Percentiles rank a stretch among this genome's conserved stretches.
These are phyloP conservation scores for Pythium sp. DNA, from an alignment of 352 stramenopile species.

Conservation along the genomic window DNA sequence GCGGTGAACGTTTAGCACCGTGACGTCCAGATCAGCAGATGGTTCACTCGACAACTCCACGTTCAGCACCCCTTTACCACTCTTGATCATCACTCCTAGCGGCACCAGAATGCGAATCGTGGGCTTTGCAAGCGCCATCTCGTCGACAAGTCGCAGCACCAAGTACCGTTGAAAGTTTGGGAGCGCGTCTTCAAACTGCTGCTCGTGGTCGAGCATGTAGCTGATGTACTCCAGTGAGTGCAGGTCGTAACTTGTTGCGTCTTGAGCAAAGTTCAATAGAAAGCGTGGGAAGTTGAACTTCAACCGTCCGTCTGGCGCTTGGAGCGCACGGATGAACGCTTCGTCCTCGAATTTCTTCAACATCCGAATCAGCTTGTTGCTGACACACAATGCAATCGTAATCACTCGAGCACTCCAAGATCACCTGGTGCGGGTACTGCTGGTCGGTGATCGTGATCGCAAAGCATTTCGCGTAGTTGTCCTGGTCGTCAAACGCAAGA, in stretches of 20 bases:
- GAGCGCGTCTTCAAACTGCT: constrained; percentile 41
- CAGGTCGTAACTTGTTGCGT: constrained; percentile 14
- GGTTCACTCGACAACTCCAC: constrained; percentile 16
- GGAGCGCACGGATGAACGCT: constrained; percentile 30
- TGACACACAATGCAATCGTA: background rate
- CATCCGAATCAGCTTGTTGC: background rate
- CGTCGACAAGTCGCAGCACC: constrained; percentile 15
- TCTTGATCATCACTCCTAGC: constrained; percentile 24
- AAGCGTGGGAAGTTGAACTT: constrained; percentile 43
- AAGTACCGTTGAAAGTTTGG: constrained; percentile 37
- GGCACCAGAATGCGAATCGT: constrained; percentile 32
- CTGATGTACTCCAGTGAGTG: constrained; percentile 33
- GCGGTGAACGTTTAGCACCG: constrained; percentile 25
- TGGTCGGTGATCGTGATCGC: constrained; percentile 31
- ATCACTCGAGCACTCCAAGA: background rate
- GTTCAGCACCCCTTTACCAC: constrained; percentile 14
- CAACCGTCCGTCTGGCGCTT: constrained; percentile 13
- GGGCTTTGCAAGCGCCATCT: constrained; percentile 18
- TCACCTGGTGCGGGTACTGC: constrained; percentile 17
- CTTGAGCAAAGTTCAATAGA: constrained; percentile 31
- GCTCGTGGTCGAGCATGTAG: constrained; percentile 26
- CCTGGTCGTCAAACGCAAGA: background rate
- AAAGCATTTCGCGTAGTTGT: constrained; percentile 21
- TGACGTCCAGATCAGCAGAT: constrained; percentile 14
- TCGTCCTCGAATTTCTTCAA: constrained; percentile 26